These are phyloP conservation scores for Cokeromyces recurvatus DNA, from an alignment of 371 early-diverging fungal species.

Conservation along the genomic window DNA sequence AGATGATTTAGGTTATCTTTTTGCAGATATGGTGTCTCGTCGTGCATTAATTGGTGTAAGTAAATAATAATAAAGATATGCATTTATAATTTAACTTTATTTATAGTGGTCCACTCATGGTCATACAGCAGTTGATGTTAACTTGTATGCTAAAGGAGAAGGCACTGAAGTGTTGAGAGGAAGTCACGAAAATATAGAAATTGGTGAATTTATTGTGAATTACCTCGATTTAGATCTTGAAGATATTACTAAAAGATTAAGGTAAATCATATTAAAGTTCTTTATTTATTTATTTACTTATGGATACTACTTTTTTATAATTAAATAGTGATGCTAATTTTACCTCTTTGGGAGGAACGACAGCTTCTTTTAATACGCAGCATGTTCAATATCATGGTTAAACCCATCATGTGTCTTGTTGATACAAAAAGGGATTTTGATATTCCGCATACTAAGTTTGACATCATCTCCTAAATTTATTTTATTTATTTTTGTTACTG, in stretches of 20 bases:
- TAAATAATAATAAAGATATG: neutral
- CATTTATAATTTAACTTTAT: neutral
- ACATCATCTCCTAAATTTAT: too few species aligned
- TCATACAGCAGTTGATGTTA: constrained; percentile 93
- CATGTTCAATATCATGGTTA: too few species aligned
- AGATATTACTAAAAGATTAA: constrained; percentile 51
- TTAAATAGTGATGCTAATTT: too few species aligned
- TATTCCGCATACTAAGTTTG: too few species aligned
- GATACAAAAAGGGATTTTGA: too few species aligned
- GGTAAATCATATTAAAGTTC: too few species aligned
- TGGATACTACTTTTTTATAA: too few species aligned
- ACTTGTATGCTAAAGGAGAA: constrained; percentile 74
- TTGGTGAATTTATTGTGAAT: constrained; percentile 70
- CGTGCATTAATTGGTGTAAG: constrained; percentile 71
- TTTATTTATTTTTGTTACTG: too few species aligned
- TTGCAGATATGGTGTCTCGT: constrained; percentile 68
- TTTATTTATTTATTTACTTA: too few species aligned
- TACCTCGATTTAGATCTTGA: constrained; percentile 62
- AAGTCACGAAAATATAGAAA: constrained; percentile 82
- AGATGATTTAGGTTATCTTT: constrained; percentile 36
- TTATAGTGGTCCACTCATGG: constrained; percentile 85
- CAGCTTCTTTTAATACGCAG: too few species aligned
- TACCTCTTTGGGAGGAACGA: too few species aligned
- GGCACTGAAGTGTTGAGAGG: constrained; percentile 49
- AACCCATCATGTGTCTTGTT: too few species aligned